Percentiles rank a stretch among this genome's conserved stretches.
Evolutionary conservation across 495 filamentous ascomycete species (phyloP).

Genomic region (Penicillium ochrochloron): DNA sequence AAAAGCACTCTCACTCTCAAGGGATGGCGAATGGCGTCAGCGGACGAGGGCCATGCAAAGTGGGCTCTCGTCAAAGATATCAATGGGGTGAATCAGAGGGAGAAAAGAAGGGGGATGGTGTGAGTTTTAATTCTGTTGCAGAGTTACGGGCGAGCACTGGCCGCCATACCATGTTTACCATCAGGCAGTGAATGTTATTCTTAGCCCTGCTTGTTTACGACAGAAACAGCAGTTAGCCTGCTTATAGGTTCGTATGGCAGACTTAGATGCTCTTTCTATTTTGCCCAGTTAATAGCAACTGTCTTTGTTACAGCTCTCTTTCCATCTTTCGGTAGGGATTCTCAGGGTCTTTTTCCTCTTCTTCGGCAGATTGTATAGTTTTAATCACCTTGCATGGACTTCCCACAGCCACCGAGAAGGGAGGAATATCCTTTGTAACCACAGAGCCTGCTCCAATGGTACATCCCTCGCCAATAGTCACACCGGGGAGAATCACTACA

Average conservation of each 20-base stretch:
- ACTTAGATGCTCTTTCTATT: neutral
- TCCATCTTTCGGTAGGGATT: conserved; percentile 25
- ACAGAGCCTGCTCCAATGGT: conserved; percentile 49
- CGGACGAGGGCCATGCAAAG: neutral
- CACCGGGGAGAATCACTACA: conserved; percentile 73
- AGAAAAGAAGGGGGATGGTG: neutral
- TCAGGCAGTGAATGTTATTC: neutral
- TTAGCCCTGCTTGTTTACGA: conserved; percentile 2
- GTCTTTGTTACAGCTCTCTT: conserved; percentile 7
- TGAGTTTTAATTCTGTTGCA: neutral
- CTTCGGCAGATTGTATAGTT: conserved; percentile 26
- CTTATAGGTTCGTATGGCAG: neutral
- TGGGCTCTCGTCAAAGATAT: neutral
- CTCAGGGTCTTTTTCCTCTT: conserved; percentile 26
- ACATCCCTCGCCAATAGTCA: conserved; percentile 57
- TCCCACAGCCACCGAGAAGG: conserved; percentile 44
- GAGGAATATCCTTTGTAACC: conserved; percentile 49
- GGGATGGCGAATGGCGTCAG: neutral
- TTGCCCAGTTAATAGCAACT: neutral
- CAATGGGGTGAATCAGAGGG: neutral
- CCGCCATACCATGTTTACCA: neutral
- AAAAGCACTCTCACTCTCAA: neutral
- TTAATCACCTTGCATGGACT: conserved; percentile 31
- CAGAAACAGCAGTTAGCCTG: neutral
- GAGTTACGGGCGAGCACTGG: neutral